Conservation (phyloP, 345 rosid species). For the Triadica sebifera region DNA sequence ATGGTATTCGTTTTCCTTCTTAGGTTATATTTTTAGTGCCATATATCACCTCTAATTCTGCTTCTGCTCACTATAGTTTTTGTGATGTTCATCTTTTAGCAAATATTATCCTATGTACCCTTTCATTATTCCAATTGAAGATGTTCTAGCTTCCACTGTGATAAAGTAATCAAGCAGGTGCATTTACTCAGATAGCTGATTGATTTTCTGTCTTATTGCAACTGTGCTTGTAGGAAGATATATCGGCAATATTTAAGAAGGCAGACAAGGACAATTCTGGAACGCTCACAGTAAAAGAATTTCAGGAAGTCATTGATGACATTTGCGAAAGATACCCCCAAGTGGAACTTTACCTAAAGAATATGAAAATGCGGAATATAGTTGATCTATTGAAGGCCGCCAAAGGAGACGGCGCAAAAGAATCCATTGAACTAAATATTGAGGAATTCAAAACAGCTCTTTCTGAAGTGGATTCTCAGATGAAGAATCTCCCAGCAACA, state of each 20-base stretch:
- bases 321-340: slow-evolving; percentile 90
- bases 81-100: background rate
- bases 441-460: slow-evolving; percentile 82
- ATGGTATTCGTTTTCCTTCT: slow-evolving; percentile 49
- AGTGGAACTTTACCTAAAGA: slow-evolving; percentile 80
- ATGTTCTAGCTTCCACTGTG: background rate
- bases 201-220: background rate
- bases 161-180: background rate
- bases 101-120: background rate
- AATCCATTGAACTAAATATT: slow-evolving; percentile 61
- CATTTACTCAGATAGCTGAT: background rate
- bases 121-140: background rate
- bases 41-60: too few species aligned
- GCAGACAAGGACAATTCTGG: slow-evolving; percentile 94
- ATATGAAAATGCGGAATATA: slow-evolving; percentile 55
- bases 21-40: background rate
- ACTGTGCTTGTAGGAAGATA: slow-evolving; percentile 61
- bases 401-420: slow-evolving; percentile 54
- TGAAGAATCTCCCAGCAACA: slow-evolving; percentile 94
- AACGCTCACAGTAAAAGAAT: slow-evolving; percentile 72
- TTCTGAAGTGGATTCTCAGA: slow-evolving; percentile 77
- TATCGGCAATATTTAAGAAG: slow-evolving; percentile 69
- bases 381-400: slow-evolving; percentile 68
- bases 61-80: background rate
- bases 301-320: slow-evolving; percentile 71